These are phyloP conservation scores for Saccharum hybrid DNA, from an alignment of 202 grass and related monocot species.

Conservation along the genomic window DNA sequence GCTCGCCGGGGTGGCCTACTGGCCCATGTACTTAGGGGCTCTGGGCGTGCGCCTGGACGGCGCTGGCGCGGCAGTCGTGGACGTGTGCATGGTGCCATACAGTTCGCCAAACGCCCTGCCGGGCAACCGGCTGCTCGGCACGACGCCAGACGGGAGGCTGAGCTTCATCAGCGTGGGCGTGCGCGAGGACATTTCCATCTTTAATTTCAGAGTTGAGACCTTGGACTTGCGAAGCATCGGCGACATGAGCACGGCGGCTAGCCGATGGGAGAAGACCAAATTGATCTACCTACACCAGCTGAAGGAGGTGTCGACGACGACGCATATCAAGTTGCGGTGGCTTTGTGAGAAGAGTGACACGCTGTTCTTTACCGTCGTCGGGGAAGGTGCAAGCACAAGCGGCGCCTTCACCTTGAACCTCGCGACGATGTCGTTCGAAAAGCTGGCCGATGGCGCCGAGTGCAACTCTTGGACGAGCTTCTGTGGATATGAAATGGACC, in stretches of 20 bases:
- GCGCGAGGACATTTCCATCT: no score
- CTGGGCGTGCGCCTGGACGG: constrained; percentile 8
- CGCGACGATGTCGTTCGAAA: no score
- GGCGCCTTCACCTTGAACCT: no score
- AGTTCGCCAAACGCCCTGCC: background rate
- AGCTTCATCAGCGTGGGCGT: background rate
- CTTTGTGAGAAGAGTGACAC: no score
- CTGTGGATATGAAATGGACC: no score
- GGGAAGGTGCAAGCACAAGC: no score
- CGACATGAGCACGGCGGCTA: background rate
- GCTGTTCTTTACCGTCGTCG: no score
- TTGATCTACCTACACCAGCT: background rate
- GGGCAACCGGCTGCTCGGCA: background rate
- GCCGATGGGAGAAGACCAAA: background rate
- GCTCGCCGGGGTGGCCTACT: constrained; percentile 7
- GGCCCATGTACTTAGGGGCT: background rate
- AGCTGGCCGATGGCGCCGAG: no score
- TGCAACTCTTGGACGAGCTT: no score
- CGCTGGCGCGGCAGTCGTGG: background rate
- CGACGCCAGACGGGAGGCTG: background rate
- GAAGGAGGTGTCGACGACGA: no score
- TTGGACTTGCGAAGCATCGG: background rate
- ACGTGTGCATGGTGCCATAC: background rate
- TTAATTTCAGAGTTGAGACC: background rate
- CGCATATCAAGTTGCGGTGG: no score